Conservation (phyloP, 805 yeast genomes). For the Sugiyamaella lignohabitans region DNA sequence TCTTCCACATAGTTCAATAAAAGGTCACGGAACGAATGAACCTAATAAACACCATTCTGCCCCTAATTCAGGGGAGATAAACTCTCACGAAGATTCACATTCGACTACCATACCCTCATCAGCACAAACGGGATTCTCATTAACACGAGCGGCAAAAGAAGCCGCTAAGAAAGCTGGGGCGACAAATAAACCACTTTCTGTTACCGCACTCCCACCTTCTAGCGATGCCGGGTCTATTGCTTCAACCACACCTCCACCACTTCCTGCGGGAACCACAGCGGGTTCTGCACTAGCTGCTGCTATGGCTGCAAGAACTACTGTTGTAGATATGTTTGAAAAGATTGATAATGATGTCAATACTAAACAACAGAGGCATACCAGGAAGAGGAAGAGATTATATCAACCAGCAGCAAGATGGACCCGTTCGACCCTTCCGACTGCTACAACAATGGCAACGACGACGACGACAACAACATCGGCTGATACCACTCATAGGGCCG, state of each 20-base stretch:
- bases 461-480: too few species aligned
- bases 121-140: too few species aligned
- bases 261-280: slow-evolving; percentile 1
- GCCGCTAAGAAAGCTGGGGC: slow-evolving; percentile 2
- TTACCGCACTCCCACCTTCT: not conserved
- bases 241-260: not conserved
- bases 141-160: too few species aligned
- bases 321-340: slow-evolving; percentile 16
- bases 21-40: too few species aligned
- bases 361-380: not conserved
- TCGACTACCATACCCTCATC: too few species aligned
- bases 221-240: not conserved
- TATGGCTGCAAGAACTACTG: slow-evolving; percentile 16
- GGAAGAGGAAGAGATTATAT: slow-evolving; percentile 6
- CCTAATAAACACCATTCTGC: too few species aligned
- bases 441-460: too few species aligned
- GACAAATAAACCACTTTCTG: not conserved
- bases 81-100: too few species aligned
- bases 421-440: slow-evolving; percentile 1
- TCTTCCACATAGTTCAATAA: too few species aligned
- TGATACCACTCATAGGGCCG: not conserved
- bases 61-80: too few species aligned
- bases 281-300: slow-evolving; percentile 21
- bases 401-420: slow-evolving; percentile 17
- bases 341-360: slow-evolving; percentile 11